Evolutionary conservation across 768 basidiomycete species (phyloP), one percentile per base, ranked within the genome.

Genomic region (Kwoniella dendrophila): DNA sequence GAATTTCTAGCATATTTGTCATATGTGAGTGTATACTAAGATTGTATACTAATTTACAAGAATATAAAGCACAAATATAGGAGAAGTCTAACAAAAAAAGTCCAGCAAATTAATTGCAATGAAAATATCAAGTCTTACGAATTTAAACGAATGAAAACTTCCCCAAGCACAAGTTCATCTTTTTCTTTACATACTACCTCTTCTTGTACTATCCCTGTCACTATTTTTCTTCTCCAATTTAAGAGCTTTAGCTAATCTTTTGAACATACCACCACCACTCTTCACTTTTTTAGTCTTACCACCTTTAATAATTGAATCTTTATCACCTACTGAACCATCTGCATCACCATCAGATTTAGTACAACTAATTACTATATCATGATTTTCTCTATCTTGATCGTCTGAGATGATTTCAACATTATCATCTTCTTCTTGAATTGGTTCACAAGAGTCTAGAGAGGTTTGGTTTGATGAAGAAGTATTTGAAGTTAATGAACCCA

Each of bases 281-380:
- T 58, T 60, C 11, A 4, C 52, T 20, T 41, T 56, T 20, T 36
- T 44, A 20, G 41, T 14, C 41, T 43, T 43, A 6, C 41, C 41
- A 34, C 56, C 59, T 1, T 47, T 38, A 12, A 53, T 59, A 20
- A 53, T 34, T 16, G 59, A 62, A 5, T 48, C 56, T 26, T 45
- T 58, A 33, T 70, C 56, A 10, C 56, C 69, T 1, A 61, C 59
- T 14, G 62, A 64, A 20, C 67, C 67, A 24, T 72, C 70, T 18
- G 68, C 68, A 63, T 72, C 71, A 3, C 65, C 71, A 41, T 72
- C 71, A 8, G 64, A 66, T 47, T 65, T 69, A 2, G 71, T 72
- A 62, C 71, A 72, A 12, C 57, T 64, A 43, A 67, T 67, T 4
- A 30, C 34, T 14, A 63, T 50, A 29, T 68, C n/a, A n/a, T n/a